phyloP scores from a whole-genome alignment of 345 rosid species.

The Pugionium cornutum region DNA sequence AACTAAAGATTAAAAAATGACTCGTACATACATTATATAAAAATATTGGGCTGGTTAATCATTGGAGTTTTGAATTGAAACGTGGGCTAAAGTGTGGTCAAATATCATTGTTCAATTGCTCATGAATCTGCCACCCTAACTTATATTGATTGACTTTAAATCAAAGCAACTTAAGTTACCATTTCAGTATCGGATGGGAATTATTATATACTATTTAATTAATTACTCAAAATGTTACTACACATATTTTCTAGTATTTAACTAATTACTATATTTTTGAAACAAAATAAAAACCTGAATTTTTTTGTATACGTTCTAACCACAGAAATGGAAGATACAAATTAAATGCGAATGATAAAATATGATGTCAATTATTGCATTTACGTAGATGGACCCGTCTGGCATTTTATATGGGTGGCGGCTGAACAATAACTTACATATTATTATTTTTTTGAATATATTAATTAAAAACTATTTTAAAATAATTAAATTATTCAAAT shows the following conservation, averaged over 20 bases:
- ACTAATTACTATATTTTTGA: too few species aligned
- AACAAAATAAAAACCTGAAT: not conserved
- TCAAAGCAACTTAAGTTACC: slow-evolving; percentile 21
- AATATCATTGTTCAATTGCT: slow-evolving; percentile 27
- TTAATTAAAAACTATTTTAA: too few species aligned
- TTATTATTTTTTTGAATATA: too few species aligned
- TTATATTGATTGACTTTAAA: slow-evolving; percentile 36
- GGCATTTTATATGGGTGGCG: slow-evolving; percentile 23
- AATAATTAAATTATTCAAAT: too few species aligned
- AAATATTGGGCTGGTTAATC: too few species aligned
- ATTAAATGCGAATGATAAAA: slow-evolving; percentile 5
- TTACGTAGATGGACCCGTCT: slow-evolving; percentile 24
- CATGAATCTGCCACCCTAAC: slow-evolving; percentile 29
- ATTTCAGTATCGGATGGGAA: slow-evolving; percentile 5
- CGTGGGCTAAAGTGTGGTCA: slow-evolving; percentile 6
- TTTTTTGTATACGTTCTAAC: not conserved
- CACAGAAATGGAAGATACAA: slow-evolving; percentile 1
- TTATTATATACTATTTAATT: not conserved
- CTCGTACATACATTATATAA: too few species aligned
- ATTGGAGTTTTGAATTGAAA: too few species aligned
- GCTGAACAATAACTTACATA: not conserved
- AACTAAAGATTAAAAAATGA: too few species aligned
- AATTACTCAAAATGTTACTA: not conserved
- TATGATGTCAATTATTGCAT: slow-evolving; percentile 20
- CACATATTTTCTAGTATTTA: too few species aligned